Base-by-base conservation (phyloP, 192 early-diverging fungal genomes). In the Linnemannia hyalina region DNA sequence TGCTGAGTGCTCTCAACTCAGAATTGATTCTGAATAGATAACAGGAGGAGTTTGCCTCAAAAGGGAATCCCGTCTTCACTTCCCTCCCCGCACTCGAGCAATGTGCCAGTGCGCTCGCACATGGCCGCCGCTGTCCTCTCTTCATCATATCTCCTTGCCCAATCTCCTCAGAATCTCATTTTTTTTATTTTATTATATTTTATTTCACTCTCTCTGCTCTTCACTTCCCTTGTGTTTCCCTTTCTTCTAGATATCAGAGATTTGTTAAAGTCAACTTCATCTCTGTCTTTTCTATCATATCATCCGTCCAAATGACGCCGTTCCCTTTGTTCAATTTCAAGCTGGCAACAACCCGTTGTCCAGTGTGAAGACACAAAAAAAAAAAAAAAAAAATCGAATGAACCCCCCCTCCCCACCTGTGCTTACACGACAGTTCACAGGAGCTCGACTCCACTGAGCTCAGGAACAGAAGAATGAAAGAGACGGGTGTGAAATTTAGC, bases 51-150 rank as follows among this genome's bases (percentile, higher is more conserved):
- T 44, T 36, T 16, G 18, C 70, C 22, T 41, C 60, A 76, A 57
- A 57, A 75, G 29, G 46, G 49, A 75, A 75, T 65, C 60, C 60
- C 60, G 60, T 65, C 60, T 65, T 65, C 26, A 13, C 23, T 32
- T 13, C 49, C 49, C 49, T 32, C 60, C 60, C 60, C 60, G 60
- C 60, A 65, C 60, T 29, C n/a, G 60, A 29, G 60, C 26, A 11
- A 46, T 46, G 60, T 65, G 60, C 60, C 60, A 26, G 26, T 65
- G 60, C 60, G 60, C 29, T 65, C 60, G 11, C 60, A 65, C 60
- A 65, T 65, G 60, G 60, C 60, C 11, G 22, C 55, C n/a, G 55
- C 9, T 65, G 26, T 65, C 60, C 26, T 29, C 11, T 60, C 23
- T 22, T 8, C 26, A 29, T 65, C 49, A 52, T 52, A 52, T 52